Evolutionary conservation across 441 rosid genomes (phyloP).

Genomic region (Hura crepitans): DNA sequence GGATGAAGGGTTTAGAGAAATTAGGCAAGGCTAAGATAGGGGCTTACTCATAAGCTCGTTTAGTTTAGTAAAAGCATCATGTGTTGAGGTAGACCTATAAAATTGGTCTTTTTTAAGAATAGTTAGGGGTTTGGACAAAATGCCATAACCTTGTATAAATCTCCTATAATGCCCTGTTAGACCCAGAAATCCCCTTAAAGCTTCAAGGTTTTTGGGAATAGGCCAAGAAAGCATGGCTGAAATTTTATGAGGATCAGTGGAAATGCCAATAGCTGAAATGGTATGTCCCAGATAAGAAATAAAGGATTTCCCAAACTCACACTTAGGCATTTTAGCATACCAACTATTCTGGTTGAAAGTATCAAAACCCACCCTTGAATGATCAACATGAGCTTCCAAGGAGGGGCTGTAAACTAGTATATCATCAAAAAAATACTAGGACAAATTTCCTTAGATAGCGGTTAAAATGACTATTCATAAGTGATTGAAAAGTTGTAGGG

Average conservation of each 20-base stretch:
- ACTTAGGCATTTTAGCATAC: background rate
- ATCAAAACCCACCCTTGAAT: too few relatives aligned
- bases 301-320: background rate
- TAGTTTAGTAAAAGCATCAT: too few relatives aligned
- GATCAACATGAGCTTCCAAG: background rate
- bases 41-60: too few relatives aligned
- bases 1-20: too few relatives aligned
- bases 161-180: background rate
- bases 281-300: background rate
- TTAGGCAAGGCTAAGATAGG: too few relatives aligned
- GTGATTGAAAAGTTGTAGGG: background rate
- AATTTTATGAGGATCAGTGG: background rate
- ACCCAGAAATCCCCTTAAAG: background rate
- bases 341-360: too few relatives aligned
- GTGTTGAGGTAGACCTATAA: too few relatives aligned
- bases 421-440: too few relatives aligned
- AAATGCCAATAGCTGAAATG: background rate
- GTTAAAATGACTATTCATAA: too few relatives aligned
- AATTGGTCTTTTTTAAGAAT: background rate
- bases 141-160: too few relatives aligned
- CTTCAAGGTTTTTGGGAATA: background rate
- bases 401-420: background rate
- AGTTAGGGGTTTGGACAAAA: background rate
- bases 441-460: too few relatives aligned
- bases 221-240: background rate